Evolutionary conservation across 75 land plant species (phyloP), one percentile per base, ranked within the genome.

Genomic region (Isoetes taiwanensis): DNA sequence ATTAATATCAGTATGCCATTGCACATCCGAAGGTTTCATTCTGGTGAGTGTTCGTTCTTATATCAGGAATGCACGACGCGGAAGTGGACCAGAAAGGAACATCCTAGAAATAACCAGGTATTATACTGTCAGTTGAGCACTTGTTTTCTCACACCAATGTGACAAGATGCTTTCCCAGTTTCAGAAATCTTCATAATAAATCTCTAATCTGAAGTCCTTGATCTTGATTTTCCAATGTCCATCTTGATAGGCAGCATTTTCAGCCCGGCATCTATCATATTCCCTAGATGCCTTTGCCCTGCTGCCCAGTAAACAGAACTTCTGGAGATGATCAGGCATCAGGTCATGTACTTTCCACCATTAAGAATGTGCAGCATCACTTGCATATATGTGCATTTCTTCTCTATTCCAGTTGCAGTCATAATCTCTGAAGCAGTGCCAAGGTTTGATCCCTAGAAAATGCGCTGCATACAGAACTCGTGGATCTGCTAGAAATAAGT

Each of bases 341-440:
- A 66, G 38, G 57, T 93, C 98, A 38, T 87, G 86, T 41, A 90
- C 27, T 40, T 46, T 79, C 83, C 78, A 93, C 98, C 98, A 93
- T 31, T 60, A 30, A 30, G 65, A 52, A 54, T 93, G 85, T 0
- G 95, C 95, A 24, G 54, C 73, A 61, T 93, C 98, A 42, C 85
- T 93, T 0, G 98, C 98, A 56, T 70, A 93, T 2, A 68, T 71
- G 2, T 39, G 56, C 62, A 71, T 85, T 16, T 69, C 62, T 20
- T n/a, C 41, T 8, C 60, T 31, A 65, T 93, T 72, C 95, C 95
- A 93, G 67, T 88, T 93, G 59, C 98, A 93, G 52, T 93, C 98
- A 43, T 84, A 93, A 41, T 93, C 98, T 30, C 98, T 69, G 65
- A 76, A 88, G 56, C 98, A 93, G 21, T 70, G 25, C 98, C 98